Evolutionary conservation across 768 basidiomycete genomes (phyloP), one percentile per base, ranked within the genome.

Genomic region (Boletus rufocinnamomeus): DNA sequence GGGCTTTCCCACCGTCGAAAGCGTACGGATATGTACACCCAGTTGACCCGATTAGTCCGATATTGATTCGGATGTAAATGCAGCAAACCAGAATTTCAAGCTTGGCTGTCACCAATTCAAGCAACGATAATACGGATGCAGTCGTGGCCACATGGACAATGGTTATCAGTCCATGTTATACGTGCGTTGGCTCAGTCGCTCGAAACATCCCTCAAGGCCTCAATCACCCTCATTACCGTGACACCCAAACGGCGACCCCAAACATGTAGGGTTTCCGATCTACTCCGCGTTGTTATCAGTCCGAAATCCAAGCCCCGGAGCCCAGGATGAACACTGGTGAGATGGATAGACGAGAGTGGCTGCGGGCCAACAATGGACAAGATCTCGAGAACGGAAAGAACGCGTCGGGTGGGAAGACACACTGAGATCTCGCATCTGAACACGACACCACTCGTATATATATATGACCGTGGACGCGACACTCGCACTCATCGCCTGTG

Each of bases 201-300:
- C 47, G 62, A 63, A 63, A 63, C 62, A 48, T 28, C 48, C 38
- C 44, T 51, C 34, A 54, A n/a, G n/a, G n/a, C n/a, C n/a, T n/a
- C n/a, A n/a, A n/a, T n/a, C 56, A 19, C 48, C 28, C 14, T 43
- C 21, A 52, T 41, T 30, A 30, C 51, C 28, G 27, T 52, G 51
- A 25, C 54, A 40, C 54, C 16, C 23, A 28, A 47, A 44, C 11
- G 60, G 28, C 14, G 41, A 8, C 28, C 47, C 4, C 61, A 52
- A 43, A 44, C 17, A 30, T 14, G 14, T 30, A 34, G 25, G 28
- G 43, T 30, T 47, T 59, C 44, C 52, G 32, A 53, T 25, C 43
- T 28, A 32, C 23, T 38, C 56, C 34, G 14, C 5, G 28, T 27
- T 11, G 37, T 45, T 25, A 30, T 3, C 17, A 21, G 27, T 32